These are phyloP conservation scores for Primulina tabacum DNA, from an alignment of 257 asterid species.

Conservation along the genomic window DNA sequence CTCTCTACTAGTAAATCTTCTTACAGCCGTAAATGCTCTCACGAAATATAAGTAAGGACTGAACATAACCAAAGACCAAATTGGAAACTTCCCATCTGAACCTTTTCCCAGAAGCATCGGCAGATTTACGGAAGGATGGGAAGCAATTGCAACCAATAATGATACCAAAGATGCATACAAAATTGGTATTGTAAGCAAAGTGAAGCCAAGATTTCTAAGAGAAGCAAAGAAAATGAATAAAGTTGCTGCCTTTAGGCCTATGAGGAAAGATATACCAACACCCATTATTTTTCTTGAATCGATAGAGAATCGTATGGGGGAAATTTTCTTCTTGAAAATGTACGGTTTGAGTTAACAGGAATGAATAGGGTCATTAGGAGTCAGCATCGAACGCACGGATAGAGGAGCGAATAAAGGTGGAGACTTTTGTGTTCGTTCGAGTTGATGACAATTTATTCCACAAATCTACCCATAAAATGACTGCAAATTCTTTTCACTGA, in stretches of 20 bases:
- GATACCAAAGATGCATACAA: slow-evolving; percentile 73
- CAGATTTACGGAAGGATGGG: slow-evolving; percentile 78
- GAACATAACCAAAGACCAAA: slow-evolving; percentile 69
- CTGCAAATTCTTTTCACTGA: background rate
- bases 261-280: slow-evolving; percentile 62
- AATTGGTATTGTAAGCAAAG: slow-evolving; percentile 58
- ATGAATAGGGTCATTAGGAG: background rate
- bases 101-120: slow-evolving; percentile 78
- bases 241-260: slow-evolving; percentile 64
- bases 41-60: slow-evolving; percentile 80
- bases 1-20: slow-evolving; percentile 72
- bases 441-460: background rate
- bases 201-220: slow-evolving; percentile 45
- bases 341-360: background rate
- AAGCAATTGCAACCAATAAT: slow-evolving; percentile 66
- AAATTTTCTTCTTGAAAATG: background rate
- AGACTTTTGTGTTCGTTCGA: background rate
- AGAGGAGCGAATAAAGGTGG: background rate
- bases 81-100: slow-evolving; percentile 77
- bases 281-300: slow-evolving; percentile 37
- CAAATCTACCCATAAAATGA: background rate
- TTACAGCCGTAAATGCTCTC: slow-evolving; percentile 62
- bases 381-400: background rate
- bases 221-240: slow-evolving; percentile 48
- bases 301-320: background rate